Conservation (phyloP, 495 filamentous ascomycete species). For the Chaetomium fimeti region DNA sequence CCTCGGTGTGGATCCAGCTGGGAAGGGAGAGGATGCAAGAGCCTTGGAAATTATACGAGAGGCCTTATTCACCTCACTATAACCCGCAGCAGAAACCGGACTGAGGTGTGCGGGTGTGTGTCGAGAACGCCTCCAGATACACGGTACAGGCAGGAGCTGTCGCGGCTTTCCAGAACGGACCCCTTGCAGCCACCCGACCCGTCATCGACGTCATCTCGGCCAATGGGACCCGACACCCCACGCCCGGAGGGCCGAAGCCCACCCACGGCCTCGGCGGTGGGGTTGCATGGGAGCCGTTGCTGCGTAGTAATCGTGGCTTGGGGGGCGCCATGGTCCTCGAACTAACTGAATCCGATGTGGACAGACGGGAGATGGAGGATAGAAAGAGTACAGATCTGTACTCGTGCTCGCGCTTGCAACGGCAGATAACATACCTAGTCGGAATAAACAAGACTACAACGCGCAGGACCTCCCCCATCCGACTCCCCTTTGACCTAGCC, state of each 20-base stretch:
- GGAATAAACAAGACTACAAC: neutral
- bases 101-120: neutral
- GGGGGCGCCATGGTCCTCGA: too few relatives aligned
- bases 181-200: neutral
- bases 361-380: too few relatives aligned
- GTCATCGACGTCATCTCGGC: constrained; percentile 21
- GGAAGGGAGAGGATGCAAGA: too few relatives aligned
- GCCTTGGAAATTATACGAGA: neutral
- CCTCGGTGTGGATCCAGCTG: too few relatives aligned
- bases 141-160: too few relatives aligned
- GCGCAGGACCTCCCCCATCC: neutral
- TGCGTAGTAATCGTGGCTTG: neutral
- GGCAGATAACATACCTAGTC: neutral
- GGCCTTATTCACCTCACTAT: neutral
- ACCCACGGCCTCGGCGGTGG: constrained; percentile 10
- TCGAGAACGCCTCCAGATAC: too few relatives aligned
- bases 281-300: neutral
- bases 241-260: constrained; percentile 11
- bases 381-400: neutral
- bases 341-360: too few relatives aligned
- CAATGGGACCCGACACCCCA: constrained; percentile 14
- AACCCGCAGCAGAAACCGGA: neutral
- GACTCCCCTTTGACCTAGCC: neutral
- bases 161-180: constrained; percentile 17
- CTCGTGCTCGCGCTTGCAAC: neutral